Evolutionary conservation across 108 stramenopile genomes (phyloP).

Genomic region (Licmophora abbreviata): DNA sequence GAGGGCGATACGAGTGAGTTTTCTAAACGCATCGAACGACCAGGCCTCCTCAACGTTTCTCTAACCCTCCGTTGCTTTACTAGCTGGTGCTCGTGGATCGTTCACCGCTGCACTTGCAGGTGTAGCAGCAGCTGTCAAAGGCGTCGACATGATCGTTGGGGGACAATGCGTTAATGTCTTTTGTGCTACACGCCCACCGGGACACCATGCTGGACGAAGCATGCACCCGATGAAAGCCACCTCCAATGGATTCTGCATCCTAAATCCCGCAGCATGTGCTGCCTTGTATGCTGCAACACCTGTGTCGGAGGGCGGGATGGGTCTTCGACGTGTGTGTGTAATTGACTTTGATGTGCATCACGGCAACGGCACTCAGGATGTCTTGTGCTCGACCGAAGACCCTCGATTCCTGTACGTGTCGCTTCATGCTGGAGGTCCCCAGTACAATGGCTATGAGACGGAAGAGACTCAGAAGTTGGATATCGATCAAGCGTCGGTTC

Average conservation of each 20-base stretch:
- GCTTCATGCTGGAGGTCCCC: slow-evolving; percentile 75
- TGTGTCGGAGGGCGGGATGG: slow-evolving; percentile 65
- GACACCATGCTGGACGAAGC: slow-evolving; percentile 88
- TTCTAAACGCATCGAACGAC: not conserved
- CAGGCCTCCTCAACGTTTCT: no score
- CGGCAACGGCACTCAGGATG: slow-evolving; percentile 92
- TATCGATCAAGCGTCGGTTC: slow-evolving; percentile 25
- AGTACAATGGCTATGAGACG: slow-evolving; percentile 58
- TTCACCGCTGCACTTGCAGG: slow-evolving; percentile 84
- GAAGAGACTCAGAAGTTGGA: slow-evolving; percentile 53
- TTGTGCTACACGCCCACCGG: slow-evolving; percentile 87
- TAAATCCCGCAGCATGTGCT: slow-evolving; percentile 94
- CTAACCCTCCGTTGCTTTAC: slow-evolving; percentile 6
- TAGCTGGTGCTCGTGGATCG: slow-evolving; percentile 73
- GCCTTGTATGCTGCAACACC: slow-evolving; percentile 90
- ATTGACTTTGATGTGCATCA: slow-evolving; percentile 95
- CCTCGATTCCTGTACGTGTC: slow-evolving; percentile 87
- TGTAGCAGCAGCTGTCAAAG: slow-evolving; percentile 81
- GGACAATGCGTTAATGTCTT: slow-evolving; percentile 83
- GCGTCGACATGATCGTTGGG: slow-evolving; percentile 79
- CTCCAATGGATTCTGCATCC: slow-evolving; percentile 94
- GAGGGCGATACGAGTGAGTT: slow-evolving; percentile 81
- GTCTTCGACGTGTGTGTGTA: slow-evolving; percentile 76
- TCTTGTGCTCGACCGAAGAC: slow-evolving; percentile 81
- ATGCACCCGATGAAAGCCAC: slow-evolving; percentile 84